Evolutionary conservation across 345 rosid genomes (phyloP).

Genomic region (Balakata baccata): DNA sequence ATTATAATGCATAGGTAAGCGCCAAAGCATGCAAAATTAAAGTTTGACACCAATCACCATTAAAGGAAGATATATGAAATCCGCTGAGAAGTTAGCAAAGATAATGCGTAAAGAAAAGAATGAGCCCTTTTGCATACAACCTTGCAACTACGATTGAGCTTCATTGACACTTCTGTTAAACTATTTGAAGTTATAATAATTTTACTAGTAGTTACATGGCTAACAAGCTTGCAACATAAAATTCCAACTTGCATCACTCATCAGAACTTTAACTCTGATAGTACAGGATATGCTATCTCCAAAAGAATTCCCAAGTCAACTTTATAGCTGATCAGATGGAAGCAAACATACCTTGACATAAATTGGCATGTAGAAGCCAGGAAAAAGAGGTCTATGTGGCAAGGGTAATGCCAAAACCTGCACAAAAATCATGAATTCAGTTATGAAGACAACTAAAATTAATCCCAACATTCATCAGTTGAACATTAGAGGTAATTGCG

Average conservation of each 20-base stretch:
- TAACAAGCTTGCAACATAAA: neutral
- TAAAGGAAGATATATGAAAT: neutral
- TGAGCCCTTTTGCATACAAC: neutral
- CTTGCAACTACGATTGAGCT: neutral
- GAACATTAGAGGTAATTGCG: neutral
- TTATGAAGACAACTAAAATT: neutral
- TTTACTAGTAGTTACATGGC: neutral
- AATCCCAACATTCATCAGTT: neutral
- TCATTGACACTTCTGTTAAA: neutral
- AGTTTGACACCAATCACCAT: neutral
- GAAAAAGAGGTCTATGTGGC: slow-evolving; percentile 90
- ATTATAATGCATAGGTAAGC: neutral
- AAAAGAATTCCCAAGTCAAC: neutral
- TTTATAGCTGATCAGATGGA: slow-evolving; percentile 4
- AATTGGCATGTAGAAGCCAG: slow-evolving; percentile 98
- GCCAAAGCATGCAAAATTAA: neutral
- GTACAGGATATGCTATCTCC: neutral
- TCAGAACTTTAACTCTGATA: neutral
- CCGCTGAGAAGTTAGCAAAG: neutral
- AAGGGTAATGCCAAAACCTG: slow-evolving; percentile 95
- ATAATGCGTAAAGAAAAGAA: neutral
- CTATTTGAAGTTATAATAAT: neutral
- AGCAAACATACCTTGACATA: slow-evolving; percentile 72
- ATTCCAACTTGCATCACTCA: neutral
- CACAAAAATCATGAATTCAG: slow-evolving; percentile 18